These are phyloP conservation scores for Angophora floribunda DNA, from an alignment of 345 rosid species.

Conservation along the genomic window DNA sequence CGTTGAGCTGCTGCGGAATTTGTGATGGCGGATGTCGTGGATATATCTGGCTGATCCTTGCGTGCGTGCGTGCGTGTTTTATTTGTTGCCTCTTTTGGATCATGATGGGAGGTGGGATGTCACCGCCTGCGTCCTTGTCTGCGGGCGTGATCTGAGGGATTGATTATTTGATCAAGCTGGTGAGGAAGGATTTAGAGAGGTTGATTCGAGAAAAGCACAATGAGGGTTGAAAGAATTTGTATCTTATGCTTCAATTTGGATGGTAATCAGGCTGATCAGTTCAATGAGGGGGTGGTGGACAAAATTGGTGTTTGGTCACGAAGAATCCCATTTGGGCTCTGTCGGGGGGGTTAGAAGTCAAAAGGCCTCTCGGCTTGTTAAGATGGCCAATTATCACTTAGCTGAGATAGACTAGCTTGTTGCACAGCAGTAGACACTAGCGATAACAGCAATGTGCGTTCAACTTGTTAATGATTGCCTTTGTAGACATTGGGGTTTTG, in stretches of 20 bases:
- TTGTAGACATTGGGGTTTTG: neutral
- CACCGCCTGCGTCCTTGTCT: neutral
- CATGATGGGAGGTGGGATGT: neutral
- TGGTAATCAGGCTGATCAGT: neutral
- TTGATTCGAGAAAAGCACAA: neutral
- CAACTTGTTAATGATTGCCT: neutral
- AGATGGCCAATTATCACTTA: neutral
- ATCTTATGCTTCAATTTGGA: neutral
- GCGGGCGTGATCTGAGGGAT: neutral
- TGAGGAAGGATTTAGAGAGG: neutral
- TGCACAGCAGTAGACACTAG: neutral
- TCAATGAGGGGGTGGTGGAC: neutral
- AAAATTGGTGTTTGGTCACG: fast-evolving
- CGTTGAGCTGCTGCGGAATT: neutral
- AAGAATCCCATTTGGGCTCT: neutral
- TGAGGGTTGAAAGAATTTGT: neutral
- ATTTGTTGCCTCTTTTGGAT: neutral
- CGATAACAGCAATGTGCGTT: neutral
- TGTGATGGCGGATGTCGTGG: neutral
- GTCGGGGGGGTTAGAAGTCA: neutral
- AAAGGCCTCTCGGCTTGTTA: neutral
- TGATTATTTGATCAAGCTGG: neutral
- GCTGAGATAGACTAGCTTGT: neutral
- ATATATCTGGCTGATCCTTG: neutral
- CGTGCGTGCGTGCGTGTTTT: neutral